Conservation (phyloP, 345 rosid species). For the Hibiscus tridactylites region DNA sequence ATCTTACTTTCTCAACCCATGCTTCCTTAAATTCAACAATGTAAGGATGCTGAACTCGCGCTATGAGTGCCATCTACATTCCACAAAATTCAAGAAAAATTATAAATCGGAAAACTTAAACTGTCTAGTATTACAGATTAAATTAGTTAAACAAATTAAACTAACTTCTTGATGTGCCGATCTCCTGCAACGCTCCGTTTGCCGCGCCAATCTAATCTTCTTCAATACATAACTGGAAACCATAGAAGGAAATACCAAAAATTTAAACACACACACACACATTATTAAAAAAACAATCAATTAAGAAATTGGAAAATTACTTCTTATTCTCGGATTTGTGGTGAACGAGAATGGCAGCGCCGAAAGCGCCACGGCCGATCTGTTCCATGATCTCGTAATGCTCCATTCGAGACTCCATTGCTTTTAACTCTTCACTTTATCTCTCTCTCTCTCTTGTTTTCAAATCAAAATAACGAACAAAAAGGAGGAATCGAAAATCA, state of each 20-base stretch:
- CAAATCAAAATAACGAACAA: not conserved
- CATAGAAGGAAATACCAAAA: not conserved
- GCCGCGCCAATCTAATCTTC: conserved; percentile 96
- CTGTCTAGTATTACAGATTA: not conserved
- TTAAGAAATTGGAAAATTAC: conserved; percentile 19
- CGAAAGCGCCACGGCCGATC: conserved; percentile 49
- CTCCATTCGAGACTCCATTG: conserved; percentile 94
- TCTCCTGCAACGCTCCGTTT: conserved; percentile 95
- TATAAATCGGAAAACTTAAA: not conserved
- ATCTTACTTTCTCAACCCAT: conserved; percentile 93
- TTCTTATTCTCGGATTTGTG: conserved; percentile 92
- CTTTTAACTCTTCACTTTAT: conserved; percentile 6
- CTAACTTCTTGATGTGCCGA: conserved; percentile 97
- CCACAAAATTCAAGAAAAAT: conserved; percentile 5
- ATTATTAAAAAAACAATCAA: not conserved
- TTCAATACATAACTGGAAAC: conserved; percentile 75
- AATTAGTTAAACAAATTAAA: conserved; percentile 2
- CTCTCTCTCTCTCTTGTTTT: not conserved
- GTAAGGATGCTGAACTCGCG: conserved; percentile 86
- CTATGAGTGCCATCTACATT: conserved; percentile 83
- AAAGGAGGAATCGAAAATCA: not conserved
- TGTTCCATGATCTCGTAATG: no score
- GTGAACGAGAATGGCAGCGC: conserved; percentile 94
- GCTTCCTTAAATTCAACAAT: conserved; percentile 99
- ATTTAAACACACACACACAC: not conserved